These are phyloP conservation scores for Albugo candida DNA, from an alignment of 352 stramenopile genomes.

Conservation along the genomic window DNA sequence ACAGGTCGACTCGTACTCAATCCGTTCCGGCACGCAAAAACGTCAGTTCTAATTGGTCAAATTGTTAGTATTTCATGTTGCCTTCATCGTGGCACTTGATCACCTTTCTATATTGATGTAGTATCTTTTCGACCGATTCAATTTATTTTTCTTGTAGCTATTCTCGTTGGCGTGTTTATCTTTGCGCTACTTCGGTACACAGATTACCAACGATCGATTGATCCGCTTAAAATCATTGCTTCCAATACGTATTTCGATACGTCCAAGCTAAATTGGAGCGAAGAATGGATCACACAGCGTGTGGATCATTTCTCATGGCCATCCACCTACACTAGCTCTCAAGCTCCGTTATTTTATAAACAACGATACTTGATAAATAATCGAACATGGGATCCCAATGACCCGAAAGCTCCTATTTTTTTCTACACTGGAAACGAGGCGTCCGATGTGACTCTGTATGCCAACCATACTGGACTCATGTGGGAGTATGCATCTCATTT, in stretches of 20 bases:
- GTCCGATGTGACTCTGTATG: slow-evolving; percentile 80
- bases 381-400: slow-evolving; percentile 48
- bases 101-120: no score
- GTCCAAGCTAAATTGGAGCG: slow-evolving; percentile 50
- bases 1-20: no score
- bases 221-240: no score
- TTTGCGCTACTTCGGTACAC: no score
- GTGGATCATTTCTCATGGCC: slow-evolving; percentile 82
- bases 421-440: slow-evolving; percentile 92
- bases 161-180: no score
- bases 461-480: slow-evolving; percentile 89
- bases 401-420: slow-evolving; percentile 68
- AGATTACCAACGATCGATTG: no score
- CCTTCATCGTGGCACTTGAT: no score
- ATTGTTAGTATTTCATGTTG: no score
- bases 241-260: slow-evolving; percentile 9
- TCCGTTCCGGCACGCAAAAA: no score
- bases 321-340: slow-evolving; percentile 5
- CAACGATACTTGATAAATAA: slow-evolving; percentile 83
- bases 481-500: slow-evolving; percentile 84
- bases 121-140: no score
- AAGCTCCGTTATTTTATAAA: slow-evolving; percentile 33
- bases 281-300: slow-evolving; percentile 74
- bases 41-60: no score
- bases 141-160: no score